Evolutionary conservation across 202 grass and related monocot genomes (phyloP).

Genomic region (Zizania palustris): DNA sequence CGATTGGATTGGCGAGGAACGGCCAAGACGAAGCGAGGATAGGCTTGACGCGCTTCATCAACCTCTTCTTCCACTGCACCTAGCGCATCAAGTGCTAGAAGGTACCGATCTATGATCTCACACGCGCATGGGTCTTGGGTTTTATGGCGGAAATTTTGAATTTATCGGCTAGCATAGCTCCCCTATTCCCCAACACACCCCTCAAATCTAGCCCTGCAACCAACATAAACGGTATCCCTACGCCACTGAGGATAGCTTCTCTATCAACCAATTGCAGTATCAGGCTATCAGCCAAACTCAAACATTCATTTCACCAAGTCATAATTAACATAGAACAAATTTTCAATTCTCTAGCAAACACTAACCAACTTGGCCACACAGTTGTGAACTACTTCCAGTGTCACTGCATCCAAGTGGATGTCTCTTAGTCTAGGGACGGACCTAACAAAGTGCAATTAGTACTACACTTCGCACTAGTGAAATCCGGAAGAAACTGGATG

Average conservation of each 20-base stretch:
- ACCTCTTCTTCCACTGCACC: no score
- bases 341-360: constrained; percentile 17
- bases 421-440: neutral
- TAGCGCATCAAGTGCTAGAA: no score
- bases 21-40: no score
- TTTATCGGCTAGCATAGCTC: no score
- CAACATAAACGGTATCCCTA: constrained; percentile 73
- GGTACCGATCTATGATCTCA: no score
- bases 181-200: no score
- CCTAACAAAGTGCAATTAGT: neutral
- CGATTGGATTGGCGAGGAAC: no score
- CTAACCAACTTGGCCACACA: constrained; percentile 76
- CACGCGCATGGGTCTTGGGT: no score
- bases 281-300: constrained; percentile 17
- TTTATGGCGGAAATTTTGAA: no score
- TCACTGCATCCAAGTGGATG: neutral
- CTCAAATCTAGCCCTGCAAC: constrained; percentile 86
- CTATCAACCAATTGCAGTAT: constrained; percentile 42
- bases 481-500: neutral
- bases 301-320: constrained; percentile 5
- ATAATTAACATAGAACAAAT: neutral
- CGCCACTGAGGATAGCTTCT: constrained; percentile 53
- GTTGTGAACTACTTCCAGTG: constrained; percentile 53
- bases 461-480: neutral
- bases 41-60: no score